Evolutionary conservation across 2,329 filamentous ascomycete species (phyloP).

Genomic region (Stagonosporopsis vannaccii): DNA sequence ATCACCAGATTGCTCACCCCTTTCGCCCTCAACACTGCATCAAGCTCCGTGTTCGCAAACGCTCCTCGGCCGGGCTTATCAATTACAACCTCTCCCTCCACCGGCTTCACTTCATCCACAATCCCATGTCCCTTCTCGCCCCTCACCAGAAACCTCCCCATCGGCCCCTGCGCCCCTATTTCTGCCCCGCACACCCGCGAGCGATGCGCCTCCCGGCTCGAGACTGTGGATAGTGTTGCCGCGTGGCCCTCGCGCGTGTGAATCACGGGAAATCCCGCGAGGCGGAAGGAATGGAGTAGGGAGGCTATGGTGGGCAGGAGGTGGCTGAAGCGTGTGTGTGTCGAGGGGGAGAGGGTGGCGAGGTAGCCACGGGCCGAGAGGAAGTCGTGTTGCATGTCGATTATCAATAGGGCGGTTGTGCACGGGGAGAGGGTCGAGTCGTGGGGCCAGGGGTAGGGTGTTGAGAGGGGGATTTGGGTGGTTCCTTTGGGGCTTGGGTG

Average conservation of each 20-base stretch:
- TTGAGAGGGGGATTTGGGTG: constrained; percentile 31
- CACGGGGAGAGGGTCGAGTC: constrained; percentile 47
- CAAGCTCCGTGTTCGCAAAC: constrained; percentile 63
- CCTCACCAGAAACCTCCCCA: constrained; percentile 65
- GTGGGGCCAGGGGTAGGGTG: constrained; percentile 54
- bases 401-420: constrained; percentile 61
- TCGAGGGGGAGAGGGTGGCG: constrained; percentile 56
- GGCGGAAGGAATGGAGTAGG: constrained; percentile 54
- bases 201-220: constrained; percentile 61
- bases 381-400: constrained; percentile 66
- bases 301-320: constrained; percentile 55
- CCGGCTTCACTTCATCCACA: constrained; percentile 61
- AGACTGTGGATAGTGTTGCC: constrained; percentile 63
- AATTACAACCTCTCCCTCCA: constrained; percentile 58
- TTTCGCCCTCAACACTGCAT: constrained; percentile 59
- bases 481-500: no score
- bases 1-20: constrained; percentile 62
- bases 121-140: constrained; percentile 66
- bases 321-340: constrained; percentile 49
- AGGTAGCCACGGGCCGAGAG: constrained; percentile 60
- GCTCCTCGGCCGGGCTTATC: constrained; percentile 64
- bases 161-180: constrained; percentile 61
- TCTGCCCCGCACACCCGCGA: constrained; percentile 61
- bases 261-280: constrained; percentile 52
- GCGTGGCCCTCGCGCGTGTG: constrained; percentile 63